These are phyloP conservation scores for Sporothrix brunneoviolacea DNA, from an alignment of 2,329 filamentous ascomycete genomes.

Conservation along the genomic window DNA sequence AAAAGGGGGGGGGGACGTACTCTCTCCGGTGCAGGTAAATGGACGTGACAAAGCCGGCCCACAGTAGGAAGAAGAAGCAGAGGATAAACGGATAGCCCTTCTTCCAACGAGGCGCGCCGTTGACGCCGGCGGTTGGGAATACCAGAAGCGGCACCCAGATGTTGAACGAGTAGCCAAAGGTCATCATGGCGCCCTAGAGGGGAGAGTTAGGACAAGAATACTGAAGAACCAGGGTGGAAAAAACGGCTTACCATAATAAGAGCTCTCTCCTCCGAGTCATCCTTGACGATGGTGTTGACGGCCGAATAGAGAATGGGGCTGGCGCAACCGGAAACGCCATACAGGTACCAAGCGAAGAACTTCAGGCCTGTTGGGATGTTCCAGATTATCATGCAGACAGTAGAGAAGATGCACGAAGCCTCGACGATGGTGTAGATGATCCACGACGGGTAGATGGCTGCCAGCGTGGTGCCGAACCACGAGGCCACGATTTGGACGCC, in stretches of 20 bases:
- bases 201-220: background rate
- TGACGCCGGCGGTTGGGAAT: conserved; percentile 34
- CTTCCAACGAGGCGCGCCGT: conserved; percentile 39
- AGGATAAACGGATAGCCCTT: conserved; percentile 43
- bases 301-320: conserved; percentile 38
- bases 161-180: conserved; percentile 38
- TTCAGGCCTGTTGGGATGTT: conserved; percentile 42
- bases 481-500: conserved; percentile 42
- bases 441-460: conserved; percentile 45
- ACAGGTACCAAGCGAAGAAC: conserved; percentile 38
- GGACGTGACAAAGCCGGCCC: conserved; percentile 33
- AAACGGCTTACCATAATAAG: conserved; percentile 26
- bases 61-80: conserved; percentile 38
- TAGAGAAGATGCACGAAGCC: conserved; percentile 33
- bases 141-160: conserved; percentile 39
- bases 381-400: conserved; percentile 42
- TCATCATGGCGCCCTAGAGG: conserved; percentile 37
- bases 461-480: conserved; percentile 43
- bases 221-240: background rate
- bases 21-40: conserved; percentile 28
- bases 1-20: background rate
- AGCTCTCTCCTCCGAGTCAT: conserved; percentile 34
- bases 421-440: conserved; percentile 38
- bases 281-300: conserved; percentile 35
- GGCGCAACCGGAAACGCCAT: conserved; percentile 32